Conservation (phyloP, 768 basidiomycete species). For the Agaricus blazei region DNA sequence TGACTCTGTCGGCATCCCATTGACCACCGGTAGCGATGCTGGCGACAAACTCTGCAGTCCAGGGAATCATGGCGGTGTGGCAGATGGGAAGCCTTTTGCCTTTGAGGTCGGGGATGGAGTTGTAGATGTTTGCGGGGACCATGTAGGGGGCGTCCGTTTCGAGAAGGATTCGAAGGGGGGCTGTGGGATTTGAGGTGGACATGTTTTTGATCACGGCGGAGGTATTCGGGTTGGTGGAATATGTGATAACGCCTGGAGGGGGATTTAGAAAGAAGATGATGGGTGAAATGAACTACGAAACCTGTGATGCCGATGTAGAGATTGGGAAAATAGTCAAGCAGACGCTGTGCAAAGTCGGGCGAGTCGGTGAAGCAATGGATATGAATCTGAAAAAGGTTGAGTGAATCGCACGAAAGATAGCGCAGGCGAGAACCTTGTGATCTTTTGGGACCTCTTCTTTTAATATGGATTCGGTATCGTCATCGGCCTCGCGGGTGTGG, state of each 20-base stretch:
- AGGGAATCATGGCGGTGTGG: constrained; percentile 80
- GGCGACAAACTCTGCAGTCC: constrained; percentile 77
- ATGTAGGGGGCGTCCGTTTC: constrained; percentile 90
- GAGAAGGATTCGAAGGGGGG: constrained; percentile 49
- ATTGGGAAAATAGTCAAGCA: constrained; percentile 76
- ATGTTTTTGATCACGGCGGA: constrained; percentile 58
- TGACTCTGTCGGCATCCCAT: constrained; percentile 53
- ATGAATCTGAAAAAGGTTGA: constrained; percentile 52
- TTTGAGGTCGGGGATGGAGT: constrained; percentile 44
- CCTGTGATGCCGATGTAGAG: constrained; percentile 83
- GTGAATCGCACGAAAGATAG: not conserved
- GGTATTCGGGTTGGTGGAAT: constrained; percentile 70
- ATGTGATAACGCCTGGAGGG: constrained; percentile 69
- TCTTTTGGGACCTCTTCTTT: constrained; percentile 71
- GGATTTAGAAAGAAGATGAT: not conserved
- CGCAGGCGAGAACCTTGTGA: constrained; percentile 42
- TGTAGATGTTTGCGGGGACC: constrained; percentile 73
- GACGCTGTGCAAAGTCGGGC: constrained; percentile 63
- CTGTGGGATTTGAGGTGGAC: constrained; percentile 16
- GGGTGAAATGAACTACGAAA: constrained; percentile 13
- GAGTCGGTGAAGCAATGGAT: constrained; percentile 88
- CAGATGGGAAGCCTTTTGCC: constrained; percentile 64
- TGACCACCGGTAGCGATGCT: constrained; percentile 30
- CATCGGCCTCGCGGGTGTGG: constrained; percentile 83
- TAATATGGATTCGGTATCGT: constrained; percentile 73